Conservation (phyloP, 2,329 filamentous ascomycete species). For the Trichoderma asperellum region DNA sequence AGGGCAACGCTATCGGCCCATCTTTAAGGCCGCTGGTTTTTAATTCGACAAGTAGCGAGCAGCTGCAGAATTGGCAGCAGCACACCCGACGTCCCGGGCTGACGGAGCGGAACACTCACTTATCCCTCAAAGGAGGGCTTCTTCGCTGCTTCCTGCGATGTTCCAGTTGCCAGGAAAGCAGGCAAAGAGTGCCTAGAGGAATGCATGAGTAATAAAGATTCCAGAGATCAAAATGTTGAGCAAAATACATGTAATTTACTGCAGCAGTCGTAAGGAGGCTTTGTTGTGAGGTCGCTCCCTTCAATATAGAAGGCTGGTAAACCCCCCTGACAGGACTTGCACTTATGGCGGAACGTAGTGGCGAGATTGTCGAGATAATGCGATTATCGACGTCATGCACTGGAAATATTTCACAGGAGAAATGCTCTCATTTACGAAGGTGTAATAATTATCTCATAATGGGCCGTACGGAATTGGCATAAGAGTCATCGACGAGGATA, state of each 20-base stretch:
- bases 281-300: constrained; percentile 2
- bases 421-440: background rate
- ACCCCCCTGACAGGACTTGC: background rate
- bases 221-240: background rate
- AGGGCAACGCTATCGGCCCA: constrained; percentile 18
- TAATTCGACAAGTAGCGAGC: background rate
- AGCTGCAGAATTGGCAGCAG: constrained; percentile 6
- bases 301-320: background rate
- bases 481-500: constrained; percentile 7
- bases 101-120: background rate
- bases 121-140: background rate
- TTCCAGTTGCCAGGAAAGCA: background rate
- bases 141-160: constrained; percentile 1
- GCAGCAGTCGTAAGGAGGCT: background rate
- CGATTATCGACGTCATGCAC: too few relatives aligned
- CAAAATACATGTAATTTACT: background rate
- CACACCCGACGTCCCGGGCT: background rate
- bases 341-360: background rate
- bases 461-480: background rate
- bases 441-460: constrained; percentile 23
- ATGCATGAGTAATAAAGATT: background rate
- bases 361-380: background rate
- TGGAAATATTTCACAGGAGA: background rate
- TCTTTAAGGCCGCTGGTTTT: background rate
- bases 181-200: background rate